Percentiles rank a stretch among this genome's conserved stretches.
Conservation (phyloP, 768 basidiomycete genomes). For the Astraeus odoratus region DNA sequence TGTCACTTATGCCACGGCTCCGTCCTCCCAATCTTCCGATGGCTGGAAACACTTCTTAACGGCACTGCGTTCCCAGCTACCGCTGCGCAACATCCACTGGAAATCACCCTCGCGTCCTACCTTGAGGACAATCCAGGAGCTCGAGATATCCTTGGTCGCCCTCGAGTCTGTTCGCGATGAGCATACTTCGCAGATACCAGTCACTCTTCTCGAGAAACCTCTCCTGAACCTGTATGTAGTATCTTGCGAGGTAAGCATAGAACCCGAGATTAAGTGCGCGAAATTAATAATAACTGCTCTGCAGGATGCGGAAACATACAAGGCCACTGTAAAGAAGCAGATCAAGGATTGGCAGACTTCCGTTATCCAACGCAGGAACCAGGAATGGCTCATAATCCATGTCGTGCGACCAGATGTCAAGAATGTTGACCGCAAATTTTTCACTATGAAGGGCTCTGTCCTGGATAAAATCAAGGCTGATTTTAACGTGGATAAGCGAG, state of each 20-base stretch:
- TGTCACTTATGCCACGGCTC: conserved; percentile 62
- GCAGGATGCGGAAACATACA: conserved; percentile 70
- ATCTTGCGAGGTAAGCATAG: conserved; percentile 72
- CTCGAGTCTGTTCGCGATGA: conserved; percentile 68
- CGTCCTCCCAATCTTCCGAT: conserved; percentile 57
- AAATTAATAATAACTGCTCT: background rate
- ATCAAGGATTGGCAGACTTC: conserved; percentile 87
- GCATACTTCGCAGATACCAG: conserved; percentile 66
- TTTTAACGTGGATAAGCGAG: conserved; percentile 84
- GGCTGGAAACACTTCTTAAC: conserved; percentile 66
- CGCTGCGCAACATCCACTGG: conserved; percentile 91
- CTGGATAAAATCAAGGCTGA: conserved; percentile 88
- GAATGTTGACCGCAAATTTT: conserved; percentile 56
- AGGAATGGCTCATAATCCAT: conserved; percentile 92
- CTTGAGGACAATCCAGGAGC: conserved; percentile 82
- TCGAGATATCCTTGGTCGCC: conserved; percentile 68
- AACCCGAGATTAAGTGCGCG: no score
- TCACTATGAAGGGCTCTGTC: conserved; percentile 78
- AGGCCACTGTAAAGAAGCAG: conserved; percentile 68
- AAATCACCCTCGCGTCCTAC: conserved; percentile 65
- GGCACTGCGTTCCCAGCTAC: conserved; percentile 65
- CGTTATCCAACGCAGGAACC: conserved; percentile 63
- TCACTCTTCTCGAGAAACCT: conserved; percentile 78
- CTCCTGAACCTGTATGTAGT: conserved; percentile 83
- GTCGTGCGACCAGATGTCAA: conserved; percentile 69